phyloP scores from a whole-genome alignment of 2,329 filamentous ascomycete species.

The Scortechinia acanthostroma region DNA sequence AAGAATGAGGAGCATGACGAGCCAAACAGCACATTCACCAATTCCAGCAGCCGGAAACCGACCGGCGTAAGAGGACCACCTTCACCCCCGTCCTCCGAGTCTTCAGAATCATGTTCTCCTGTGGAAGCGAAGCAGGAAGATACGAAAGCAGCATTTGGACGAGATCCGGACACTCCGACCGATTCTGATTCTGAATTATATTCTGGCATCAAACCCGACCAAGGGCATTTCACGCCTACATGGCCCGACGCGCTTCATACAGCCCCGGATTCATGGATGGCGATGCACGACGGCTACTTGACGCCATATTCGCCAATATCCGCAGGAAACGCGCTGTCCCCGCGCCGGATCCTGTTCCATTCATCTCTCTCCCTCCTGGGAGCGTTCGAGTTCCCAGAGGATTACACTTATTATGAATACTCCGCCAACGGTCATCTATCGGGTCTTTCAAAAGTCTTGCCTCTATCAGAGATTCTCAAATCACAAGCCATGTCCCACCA shows the following conservation, averaged over 20 bases:
- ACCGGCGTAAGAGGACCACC: neutral
- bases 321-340: conserved; percentile 2
- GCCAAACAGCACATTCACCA: neutral
- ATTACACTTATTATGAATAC: conserved; percentile 7
- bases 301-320: conserved; percentile 4
- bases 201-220: no score
- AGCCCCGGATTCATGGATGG: no score
- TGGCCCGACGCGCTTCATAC: neutral
- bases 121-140: no score
- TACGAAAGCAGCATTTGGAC: neutral
- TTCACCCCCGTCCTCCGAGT: no score
- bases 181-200: no score
- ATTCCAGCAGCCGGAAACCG: neutral
- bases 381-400: conserved; percentile 7
- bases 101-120: no score
- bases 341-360: conserved; percentile 4
- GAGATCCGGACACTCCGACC: neutral
- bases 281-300: conserved; percentile 2
- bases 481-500: conserved; percentile 7
- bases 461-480: conserved; percentile 6
- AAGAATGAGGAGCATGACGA: neutral
- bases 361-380: conserved; percentile 5
- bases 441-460: conserved; percentile 6
- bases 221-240: no score
- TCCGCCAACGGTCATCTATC: conserved; percentile 4